phyloP scores from a whole-genome alignment of 257 asterid genomes.

The Thymus quinquecostatus region DNA sequence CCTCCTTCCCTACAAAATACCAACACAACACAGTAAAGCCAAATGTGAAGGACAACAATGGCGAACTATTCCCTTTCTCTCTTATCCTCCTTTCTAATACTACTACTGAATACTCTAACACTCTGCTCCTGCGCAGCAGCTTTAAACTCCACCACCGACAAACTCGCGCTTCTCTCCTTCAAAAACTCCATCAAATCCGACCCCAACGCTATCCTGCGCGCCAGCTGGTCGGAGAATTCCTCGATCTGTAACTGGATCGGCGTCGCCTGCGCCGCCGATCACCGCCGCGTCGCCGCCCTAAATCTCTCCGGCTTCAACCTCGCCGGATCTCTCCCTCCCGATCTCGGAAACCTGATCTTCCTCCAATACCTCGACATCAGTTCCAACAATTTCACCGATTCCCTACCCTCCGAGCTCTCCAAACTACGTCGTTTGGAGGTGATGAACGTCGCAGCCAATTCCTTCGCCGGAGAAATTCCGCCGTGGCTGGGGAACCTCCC shows the following conservation, averaged over 20 bases:
- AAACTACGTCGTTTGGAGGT: neutral
- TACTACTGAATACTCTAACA: no score
- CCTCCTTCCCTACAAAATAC: no score
- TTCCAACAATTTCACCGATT: neutral
- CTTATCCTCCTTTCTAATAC: no score
- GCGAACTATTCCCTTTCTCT: no score
- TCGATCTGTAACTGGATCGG: neutral
- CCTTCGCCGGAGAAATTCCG: neutral
- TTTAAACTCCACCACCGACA: no score
- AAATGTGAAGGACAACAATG: no score
- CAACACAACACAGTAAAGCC: no score
- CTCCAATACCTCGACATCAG: neutral
- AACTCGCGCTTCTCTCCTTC: neutral
- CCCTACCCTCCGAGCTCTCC: neutral
- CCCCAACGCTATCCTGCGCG: neutral
- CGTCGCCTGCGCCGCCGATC: neutral
- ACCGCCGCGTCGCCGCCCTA: neutral
- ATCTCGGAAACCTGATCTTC: constrained; percentile 2
- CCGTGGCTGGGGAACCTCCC: neutral
- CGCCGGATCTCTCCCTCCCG: neutral
- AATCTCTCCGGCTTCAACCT: neutral
- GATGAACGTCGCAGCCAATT: neutral
- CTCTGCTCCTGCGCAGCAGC: no score
- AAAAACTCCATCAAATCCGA: neutral
- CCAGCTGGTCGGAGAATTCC: neutral